A percentile compares a stretch with the other conserved stretches of the same genome.
These are phyloP conservation scores for Tarenaya hassleriana DNA, from an alignment of 345 rosid genomes.

Conservation along the genomic window DNA sequence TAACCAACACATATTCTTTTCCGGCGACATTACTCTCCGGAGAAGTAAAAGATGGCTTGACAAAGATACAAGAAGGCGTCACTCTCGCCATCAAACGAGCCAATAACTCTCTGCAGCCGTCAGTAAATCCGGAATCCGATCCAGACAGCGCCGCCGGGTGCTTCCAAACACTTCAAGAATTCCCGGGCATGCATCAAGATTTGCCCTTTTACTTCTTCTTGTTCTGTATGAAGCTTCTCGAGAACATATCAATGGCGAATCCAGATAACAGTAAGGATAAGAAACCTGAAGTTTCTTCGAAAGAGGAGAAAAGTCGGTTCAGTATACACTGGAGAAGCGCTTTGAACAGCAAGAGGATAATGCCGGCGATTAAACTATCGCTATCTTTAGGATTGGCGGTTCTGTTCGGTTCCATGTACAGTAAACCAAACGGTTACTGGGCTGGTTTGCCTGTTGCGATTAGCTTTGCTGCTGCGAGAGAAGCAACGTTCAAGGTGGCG, in stretches of 20 bases:
- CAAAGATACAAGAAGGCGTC: slow-evolving; percentile 41
- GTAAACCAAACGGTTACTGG: slow-evolving; percentile 71
- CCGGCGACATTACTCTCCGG: slow-evolving; percentile 31
- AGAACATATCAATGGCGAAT: slow-evolving; percentile 31
- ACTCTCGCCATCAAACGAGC: slow-evolving; percentile 33
- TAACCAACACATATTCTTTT: slow-evolving; percentile 33
- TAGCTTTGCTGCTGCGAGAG: slow-evolving; percentile 55
- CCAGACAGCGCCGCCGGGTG: slow-evolving; percentile 28
- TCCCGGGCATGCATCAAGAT: slow-evolving; percentile 45
- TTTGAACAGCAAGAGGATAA: slow-evolving; percentile 34
- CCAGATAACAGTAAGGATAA: slow-evolving; percentile 17
- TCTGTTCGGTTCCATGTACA: slow-evolving; percentile 59
- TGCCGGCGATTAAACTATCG: slow-evolving; percentile 58
- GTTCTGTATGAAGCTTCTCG: slow-evolving; percentile 60
- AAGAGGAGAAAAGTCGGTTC: slow-evolving; percentile 4
- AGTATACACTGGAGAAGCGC: slow-evolving; percentile 21
- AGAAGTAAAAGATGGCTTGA: slow-evolving; percentile 36
- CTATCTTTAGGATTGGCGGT: slow-evolving; percentile 64
- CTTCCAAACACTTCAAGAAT: slow-evolving; percentile 41
- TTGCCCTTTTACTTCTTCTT: slow-evolving; percentile 69
- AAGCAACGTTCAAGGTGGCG: slow-evolving; percentile 71
- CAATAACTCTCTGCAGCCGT: slow-evolving; percentile 30
- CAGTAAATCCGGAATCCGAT: slow-evolving; percentile 50
- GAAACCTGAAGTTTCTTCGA: slow-evolving; percentile 7
- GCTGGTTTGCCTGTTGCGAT: slow-evolving; percentile 74